Base-by-base conservation (phyloP, 441 rosid species). In the Adansonia madagascariensis region DNA sequence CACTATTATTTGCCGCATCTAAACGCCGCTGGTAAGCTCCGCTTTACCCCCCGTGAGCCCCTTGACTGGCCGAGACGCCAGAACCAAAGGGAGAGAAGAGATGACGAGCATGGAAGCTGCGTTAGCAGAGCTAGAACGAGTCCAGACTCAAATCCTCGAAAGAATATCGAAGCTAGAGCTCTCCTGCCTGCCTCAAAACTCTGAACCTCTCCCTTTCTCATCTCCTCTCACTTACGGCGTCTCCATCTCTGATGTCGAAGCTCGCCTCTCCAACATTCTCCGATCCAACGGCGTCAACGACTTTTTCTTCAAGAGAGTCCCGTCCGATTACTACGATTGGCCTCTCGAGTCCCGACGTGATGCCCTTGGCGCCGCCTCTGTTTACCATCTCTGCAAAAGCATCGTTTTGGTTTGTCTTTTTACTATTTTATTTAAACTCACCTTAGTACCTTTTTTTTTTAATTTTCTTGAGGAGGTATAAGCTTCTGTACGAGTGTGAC, bases 371-470 rank as follows among this genome's bases (percentile, higher is more conserved):
- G 98, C 95, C 50, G 85, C 92, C 82, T 90, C 97, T 1, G 65
- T 94, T 74, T 78, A 90, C 77, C 97, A 95, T 81, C 94, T 93
- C 52, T 93, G 97, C 86, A 95, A 93, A 79, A 95, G 96, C 92
- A 89, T 94, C 82, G 97, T 93, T 77, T 80, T 92, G 94, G 98
- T 92, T 80, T 63, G 62, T 71, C n/a, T 2, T 31, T 71, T n/a
- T 35, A 53, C 62, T 27, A 52, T 17, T 53, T 31, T 66, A 43
- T 65, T 31, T 18, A 31, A 31, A 50, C 31, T 49, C 27, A 47
- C 7, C 20, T 66, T 43, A 17, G 24, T 39, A 8, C 24, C 10
- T 44, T 3, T 22, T 22, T 24, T 39, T 49, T 50, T 20, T 27
- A 24, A 50, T 14, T 70, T 15, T 27, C 31, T 27, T 27, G 31